These are phyloP conservation scores for Phaeodactylum tricornutum DNA, from an alignment of 108 stramenopile species.

Conservation along the genomic window DNA sequence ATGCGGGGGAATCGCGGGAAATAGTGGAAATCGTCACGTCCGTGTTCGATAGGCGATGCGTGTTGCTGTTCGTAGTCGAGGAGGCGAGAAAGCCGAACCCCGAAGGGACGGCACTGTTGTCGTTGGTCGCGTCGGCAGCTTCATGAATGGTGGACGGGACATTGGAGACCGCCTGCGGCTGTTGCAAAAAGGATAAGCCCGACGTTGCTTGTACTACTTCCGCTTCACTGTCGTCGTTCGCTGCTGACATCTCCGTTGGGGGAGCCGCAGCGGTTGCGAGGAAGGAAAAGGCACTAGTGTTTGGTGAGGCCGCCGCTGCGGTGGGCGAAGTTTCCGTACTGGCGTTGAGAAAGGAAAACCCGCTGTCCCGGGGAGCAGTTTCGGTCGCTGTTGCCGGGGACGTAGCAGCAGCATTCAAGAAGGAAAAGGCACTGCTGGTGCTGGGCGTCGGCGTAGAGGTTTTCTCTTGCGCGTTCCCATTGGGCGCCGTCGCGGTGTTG, in stretches of 20 bases:
- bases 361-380: neutral
- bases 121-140: neutral
- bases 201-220: too few relatives aligned
- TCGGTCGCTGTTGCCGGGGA: constrained; percentile 5
- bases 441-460: too few relatives aligned
- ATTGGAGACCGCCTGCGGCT: constrained; percentile 1
- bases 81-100: constrained; percentile 3
- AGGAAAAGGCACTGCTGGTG: constrained; percentile 1
- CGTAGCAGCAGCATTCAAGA: constrained; percentile 4
- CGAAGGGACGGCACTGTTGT: neutral
- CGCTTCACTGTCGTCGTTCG: constrained; percentile 3
- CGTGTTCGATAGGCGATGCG: too few relatives aligned
- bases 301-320: constrained; percentile 4
- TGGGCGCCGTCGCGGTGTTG: neutral
- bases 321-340: neutral
- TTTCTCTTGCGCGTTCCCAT: neutral
- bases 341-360: constrained; percentile 4
- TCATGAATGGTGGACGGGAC: constrained; percentile 3
- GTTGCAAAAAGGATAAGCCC: neutral
- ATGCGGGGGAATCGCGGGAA: too few relatives aligned
- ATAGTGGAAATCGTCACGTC: too few relatives aligned
- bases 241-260: neutral
- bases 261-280: constrained; percentile 2
- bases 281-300: constrained; percentile 11
- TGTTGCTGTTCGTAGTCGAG: neutral